A percentile compares a stretch with the other conserved stretches of the same genome.
Conservation (phyloP, 345 rosid genomes). For the Luvunga scandens region DNA sequence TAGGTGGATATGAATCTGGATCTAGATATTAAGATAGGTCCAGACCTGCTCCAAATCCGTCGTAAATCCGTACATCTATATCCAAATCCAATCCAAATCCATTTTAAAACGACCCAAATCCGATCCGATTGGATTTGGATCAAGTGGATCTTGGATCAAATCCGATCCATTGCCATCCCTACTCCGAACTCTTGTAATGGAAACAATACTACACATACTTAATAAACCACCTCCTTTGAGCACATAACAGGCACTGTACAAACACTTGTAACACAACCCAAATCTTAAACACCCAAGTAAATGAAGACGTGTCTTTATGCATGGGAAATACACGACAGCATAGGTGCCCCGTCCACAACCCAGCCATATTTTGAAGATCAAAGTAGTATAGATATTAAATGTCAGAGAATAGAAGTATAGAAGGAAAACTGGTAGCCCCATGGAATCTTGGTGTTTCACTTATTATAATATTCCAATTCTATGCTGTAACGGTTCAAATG, state of each 20-base stretch:
- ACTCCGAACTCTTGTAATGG: neutral
- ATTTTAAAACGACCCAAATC: too few species aligned
- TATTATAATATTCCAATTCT: neutral
- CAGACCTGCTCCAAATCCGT: too few species aligned
- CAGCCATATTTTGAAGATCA: conserved; percentile 1
- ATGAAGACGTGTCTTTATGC: neutral
- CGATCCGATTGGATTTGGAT: too few species aligned
- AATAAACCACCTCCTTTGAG: neutral
- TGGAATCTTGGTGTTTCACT: neutral
- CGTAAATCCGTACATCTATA: too few species aligned
- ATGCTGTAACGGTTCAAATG: neutral
- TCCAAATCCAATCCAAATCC: too few species aligned
- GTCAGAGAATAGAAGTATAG: neutral
- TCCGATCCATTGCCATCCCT: too few species aligned
- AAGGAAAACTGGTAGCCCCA: neutral
- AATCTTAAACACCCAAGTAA: neutral
- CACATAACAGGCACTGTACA: neutral
- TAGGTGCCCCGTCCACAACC: neutral
- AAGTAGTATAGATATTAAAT: neutral
- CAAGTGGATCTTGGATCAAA: too few species aligned
- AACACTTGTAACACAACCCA: neutral
- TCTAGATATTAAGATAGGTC: too few species aligned
- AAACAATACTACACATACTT: neutral
- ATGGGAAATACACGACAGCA: neutral
- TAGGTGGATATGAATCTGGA: too few species aligned